Evolutionary conservation across 345 rosid species (phyloP), one percentile per base, ranked within the genome.

Genomic region (Eutrema japonicum): DNA sequence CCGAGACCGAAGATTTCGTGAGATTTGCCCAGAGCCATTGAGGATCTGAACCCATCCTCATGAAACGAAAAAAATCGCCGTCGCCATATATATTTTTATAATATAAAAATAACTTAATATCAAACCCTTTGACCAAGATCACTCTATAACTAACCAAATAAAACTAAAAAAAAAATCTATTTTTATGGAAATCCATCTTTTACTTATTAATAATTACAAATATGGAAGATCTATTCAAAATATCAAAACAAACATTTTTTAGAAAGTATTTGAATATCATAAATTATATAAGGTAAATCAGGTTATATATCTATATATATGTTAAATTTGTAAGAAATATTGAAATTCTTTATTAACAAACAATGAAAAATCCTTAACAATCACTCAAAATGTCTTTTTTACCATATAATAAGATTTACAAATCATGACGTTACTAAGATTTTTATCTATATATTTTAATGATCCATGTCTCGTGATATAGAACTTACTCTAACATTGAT

Each of bases 381-480:
- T n/a, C 16, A 11, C 32, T 13, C 14, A 33, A 10, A 16, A 16
- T 16, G 16, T 16, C 0, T 43, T 16, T 32, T n/a, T 33, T 55
- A 22, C 54, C 64, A 56, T 16, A 43, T 30, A 55, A 7, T 10
- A 42, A 55, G 33, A 42, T 68, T 32, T 55, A 30, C 42, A 43
- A 43, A 43, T 68, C 5, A 16, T 43, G 46, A 22, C 9, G 4
- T 43, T 12, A 35, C 7, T 26, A 6, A 13, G n/a, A 5, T 22
- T 36, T 6, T 30, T 48, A 16, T 36, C 1, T 63, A 18, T 18
- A 18, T 18, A 30, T 53, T 38, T 10, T 52, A 41, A 14, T 30
- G 11, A 56, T 5, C 11, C 57, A 47, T 35, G 16, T 35, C 36
- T 35, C 18, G 22, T 18, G 22, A 18, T 18, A 18, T 18, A 18